Percentiles rank a stretch among this genome's conserved stretches.
phyloP scores from a whole-genome alignment of 208 protist genomes.

The Trypanosoma avium region DNA sequence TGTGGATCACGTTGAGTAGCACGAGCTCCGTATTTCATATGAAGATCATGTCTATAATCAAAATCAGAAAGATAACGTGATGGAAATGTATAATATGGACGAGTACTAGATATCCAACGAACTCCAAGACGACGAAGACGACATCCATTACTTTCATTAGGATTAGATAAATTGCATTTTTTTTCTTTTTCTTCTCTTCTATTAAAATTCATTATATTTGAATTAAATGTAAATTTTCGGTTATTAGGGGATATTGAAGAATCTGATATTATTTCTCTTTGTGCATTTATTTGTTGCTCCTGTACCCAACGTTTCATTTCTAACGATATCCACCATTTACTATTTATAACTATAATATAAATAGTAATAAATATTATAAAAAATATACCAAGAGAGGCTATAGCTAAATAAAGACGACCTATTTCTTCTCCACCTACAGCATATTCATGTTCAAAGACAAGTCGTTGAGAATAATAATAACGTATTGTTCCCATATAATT shows the following conservation, averaged over 20 bases:
- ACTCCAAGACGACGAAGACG: slow-evolving; percentile 18
- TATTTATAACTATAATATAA: slow-evolving; percentile 20
- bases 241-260: too few species aligned
- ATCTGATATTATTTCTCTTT: background rate
- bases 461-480: slow-evolving; percentile 14
- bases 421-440: slow-evolving; percentile 11
- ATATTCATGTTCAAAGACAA: background rate
- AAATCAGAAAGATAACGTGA: slow-evolving; percentile 21
- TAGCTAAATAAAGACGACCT: slow-evolving; percentile 22
- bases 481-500: slow-evolving; percentile 35
- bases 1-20: slow-evolving; percentile 7
- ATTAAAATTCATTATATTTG: too few species aligned
- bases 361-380: slow-evolving; percentile 13
- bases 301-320: slow-evolving; percentile 5
- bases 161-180: too few species aligned
- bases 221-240: too few species aligned
- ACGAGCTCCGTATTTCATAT: slow-evolving; percentile 6
- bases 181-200: slow-evolving; percentile 11
- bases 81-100: slow-evolving; percentile 22
- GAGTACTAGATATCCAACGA: slow-evolving; percentile 22
- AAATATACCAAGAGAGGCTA: slow-evolving; percentile 19
- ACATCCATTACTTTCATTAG: slow-evolving; percentile 10
- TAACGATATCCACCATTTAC: slow-evolving; percentile 15
- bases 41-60: slow-evolving; percentile 21
- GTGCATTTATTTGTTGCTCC: background rate